Percentiles rank a stretch among this genome's conserved stretches.
These are phyloP conservation scores for Cladorrhinum samala DNA, from an alignment of 495 filamentous ascomycete species.

Conservation along the genomic window DNA sequence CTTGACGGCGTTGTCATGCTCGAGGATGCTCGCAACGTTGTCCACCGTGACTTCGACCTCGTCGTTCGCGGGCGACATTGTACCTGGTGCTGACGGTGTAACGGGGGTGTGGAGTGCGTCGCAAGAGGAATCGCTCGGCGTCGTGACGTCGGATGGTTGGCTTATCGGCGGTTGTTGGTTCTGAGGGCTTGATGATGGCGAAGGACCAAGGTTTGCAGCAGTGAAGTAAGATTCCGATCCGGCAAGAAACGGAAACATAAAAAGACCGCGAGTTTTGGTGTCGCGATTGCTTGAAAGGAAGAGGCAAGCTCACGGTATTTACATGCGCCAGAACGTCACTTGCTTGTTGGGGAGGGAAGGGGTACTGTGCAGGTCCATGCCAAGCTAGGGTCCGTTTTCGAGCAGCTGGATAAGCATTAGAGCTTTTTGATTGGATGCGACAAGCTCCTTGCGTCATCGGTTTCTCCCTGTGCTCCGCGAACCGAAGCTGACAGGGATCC, in stretches of 20 bases:
- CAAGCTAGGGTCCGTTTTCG: no score
- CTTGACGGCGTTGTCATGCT: conserved; percentile 79
- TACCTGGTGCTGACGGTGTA: no score
- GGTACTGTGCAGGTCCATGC: no score
- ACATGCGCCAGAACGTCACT: not conserved
- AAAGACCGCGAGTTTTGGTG: not conserved
- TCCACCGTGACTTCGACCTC: conserved; percentile 46
- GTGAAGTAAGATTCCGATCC: not conserved
- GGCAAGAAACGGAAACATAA: not conserved
- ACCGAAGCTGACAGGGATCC: not conserved
- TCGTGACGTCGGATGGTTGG: not conserved
- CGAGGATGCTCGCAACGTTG: conserved; percentile 58
- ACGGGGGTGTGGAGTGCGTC: not conserved
- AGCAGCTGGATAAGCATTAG: no score
- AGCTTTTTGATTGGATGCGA: not conserved
- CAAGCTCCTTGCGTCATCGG: not conserved
- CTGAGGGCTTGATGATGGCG: not conserved
- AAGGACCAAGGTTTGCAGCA: not conserved
- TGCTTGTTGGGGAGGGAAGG: not conserved
- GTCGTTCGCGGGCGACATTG: not conserved
- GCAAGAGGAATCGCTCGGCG: not conserved
- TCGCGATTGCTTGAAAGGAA: not conserved
- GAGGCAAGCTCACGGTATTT: not conserved
- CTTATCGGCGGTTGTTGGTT: not conserved
- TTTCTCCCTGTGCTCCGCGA: not conserved